These are phyloP conservation scores for Boletus rufocinnamomeus DNA, from an alignment of 768 basidiomycete genomes.

Conservation along the genomic window DNA sequence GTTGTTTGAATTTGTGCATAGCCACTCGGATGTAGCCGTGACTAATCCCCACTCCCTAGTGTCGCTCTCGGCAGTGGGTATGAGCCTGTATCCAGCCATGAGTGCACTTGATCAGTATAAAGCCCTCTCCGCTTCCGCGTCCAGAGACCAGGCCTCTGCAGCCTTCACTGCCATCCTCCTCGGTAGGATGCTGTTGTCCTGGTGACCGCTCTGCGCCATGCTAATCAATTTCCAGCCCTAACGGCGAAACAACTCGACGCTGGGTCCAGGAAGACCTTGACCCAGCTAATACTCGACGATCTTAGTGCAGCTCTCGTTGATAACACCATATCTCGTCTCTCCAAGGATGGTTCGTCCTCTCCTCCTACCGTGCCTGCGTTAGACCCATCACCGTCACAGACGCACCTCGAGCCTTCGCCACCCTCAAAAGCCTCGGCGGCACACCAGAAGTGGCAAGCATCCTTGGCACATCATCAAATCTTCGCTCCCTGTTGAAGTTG, in stretches of 20 bases:
- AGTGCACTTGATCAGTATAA: slow-evolving; percentile 22
- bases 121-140: slow-evolving; percentile 15
- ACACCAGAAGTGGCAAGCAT: slow-evolving; percentile 66
- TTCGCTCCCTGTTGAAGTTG: slow-evolving; percentile 56
- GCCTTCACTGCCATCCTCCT: slow-evolving; percentile 16
- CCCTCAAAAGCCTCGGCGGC: slow-evolving; percentile 75
- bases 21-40: too few relatives aligned
- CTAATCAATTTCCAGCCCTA: slow-evolving; percentile 20
- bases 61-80: too few relatives aligned
- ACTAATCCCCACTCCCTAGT: too few relatives aligned
- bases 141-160: slow-evolving; percentile 7
- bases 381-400: slow-evolving; percentile 45
- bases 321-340: slow-evolving; percentile 50
- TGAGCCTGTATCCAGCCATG: too few relatives aligned
- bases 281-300: slow-evolving; percentile 62
- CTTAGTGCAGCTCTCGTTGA: slow-evolving; percentile 41
- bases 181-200: slow-evolving; percentile 16
- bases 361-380: neutral
- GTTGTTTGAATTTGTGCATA: too few relatives aligned
- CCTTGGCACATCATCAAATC: slow-evolving; percentile 54
- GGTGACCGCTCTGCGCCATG: slow-evolving; percentile 3
- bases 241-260: slow-evolving; percentile 34
- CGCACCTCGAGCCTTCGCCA: slow-evolving; percentile 62
- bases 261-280: slow-evolving; percentile 51
- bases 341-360: slow-evolving; percentile 51